Evolutionary conservation across 306 rosid species (phyloP), one percentile per base, ranked within the genome.

Genomic region (Glycine soja): DNA sequence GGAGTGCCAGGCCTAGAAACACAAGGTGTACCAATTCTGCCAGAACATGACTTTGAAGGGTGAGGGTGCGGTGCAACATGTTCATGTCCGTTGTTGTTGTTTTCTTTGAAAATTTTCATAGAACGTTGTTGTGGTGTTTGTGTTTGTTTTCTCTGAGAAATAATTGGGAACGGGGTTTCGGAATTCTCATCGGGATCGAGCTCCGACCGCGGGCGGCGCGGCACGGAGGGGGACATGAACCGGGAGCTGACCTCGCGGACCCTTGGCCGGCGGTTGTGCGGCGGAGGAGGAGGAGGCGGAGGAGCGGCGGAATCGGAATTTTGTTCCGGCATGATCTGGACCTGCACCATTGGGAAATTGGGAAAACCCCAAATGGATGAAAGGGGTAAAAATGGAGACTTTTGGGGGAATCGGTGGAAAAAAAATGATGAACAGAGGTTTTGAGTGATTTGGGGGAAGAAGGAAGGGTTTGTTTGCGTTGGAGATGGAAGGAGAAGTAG

Each of bases 201-300:
- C 1, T 90, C 95, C 42, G 30, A 24, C 30, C 30, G 30, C 30
- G 88, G 86, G 8, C 83, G 93, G 45, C 89, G 83, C 32, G 78
- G 80, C 13, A 82, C 80, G 43, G 77, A 24, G 3, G 95, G 92
- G 2, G 97, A 86, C 98, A 94, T 94, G 89, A 91, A 94, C 42
- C 97, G 58, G 36, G 98, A 94, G 86, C 95, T 94, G 56, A 94
- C 98, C 85, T 94, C 98, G 65, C 97, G 87, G 42, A 92, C 97
- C 84, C 93, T 88, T 3, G 95, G 95, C 32, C 97, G 90, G 13
- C 98, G 93, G 3, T 77, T 78, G 42, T 83, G 69, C 0, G 88
- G 78, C 0, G 88, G 79, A 7, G 89, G 89, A 2, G 84, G 92
- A 0, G 88, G 92, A 7, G 82, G 88, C 1, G 87, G 92, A 3